A percentile compares a stretch with the other conserved stretches of the same genome.
Evolutionary conservation across 2,329 filamentous ascomycete genomes (phyloP).

Genomic region (Herpotrichia juniperi): DNA sequence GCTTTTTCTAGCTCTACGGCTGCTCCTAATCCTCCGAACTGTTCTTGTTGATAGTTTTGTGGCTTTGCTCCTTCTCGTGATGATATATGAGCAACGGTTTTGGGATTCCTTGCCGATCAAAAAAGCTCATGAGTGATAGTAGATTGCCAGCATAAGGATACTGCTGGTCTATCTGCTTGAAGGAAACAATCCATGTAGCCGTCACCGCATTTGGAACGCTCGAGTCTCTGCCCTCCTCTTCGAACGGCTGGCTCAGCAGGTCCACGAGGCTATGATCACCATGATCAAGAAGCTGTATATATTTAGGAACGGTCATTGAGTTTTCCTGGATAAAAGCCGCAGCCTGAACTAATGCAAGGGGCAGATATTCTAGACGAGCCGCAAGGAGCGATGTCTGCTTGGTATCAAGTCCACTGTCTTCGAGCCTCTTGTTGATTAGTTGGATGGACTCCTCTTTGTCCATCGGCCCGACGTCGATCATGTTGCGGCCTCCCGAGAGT

Average conservation of each 20-base stretch:
- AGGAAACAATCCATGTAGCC: background rate
- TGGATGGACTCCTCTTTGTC: background rate
- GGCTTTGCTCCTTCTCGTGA: background rate
- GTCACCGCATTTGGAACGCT: background rate
- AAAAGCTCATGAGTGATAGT: background rate
- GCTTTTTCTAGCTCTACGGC: background rate
- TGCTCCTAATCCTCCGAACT: background rate
- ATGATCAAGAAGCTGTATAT: background rate
- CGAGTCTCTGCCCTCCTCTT: background rate
- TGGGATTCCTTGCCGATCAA: background rate
- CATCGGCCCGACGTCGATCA: background rate
- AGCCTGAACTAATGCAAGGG: background rate
- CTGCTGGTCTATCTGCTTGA: background rate
- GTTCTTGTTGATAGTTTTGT: no score
- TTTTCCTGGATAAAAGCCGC: background rate
- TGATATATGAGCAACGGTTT: background rate
- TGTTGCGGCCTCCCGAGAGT: background rate
- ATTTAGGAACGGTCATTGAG: background rate
- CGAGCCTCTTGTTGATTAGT: background rate
- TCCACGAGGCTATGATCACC: background rate
- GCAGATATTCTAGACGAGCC: background rate
- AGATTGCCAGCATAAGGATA: background rate
- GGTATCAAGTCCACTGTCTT: background rate
- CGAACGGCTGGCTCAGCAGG: background rate
- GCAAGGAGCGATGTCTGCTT: background rate